Conservation (phyloP, 345 rosid genomes). For the Streptanthus diversifolius region DNA sequence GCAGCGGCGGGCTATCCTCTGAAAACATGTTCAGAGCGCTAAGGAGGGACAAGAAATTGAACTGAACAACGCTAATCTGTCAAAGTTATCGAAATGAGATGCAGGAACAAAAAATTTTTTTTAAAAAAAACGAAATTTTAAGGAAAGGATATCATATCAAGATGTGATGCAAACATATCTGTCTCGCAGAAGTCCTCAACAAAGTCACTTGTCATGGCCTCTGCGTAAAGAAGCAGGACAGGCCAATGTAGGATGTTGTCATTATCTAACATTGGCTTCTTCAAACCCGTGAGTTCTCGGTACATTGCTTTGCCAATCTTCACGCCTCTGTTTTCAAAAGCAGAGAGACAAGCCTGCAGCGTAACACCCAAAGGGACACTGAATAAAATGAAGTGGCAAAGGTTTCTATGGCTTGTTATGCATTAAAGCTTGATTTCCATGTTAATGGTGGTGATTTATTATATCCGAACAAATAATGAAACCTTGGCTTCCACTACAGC, state of each 20-base stretch:
- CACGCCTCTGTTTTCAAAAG: conserved; percentile 59
- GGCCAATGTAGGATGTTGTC: conserved; percentile 86
- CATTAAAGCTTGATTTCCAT: background rate
- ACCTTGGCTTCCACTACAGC: conserved; percentile 73
- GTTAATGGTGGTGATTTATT: background rate
- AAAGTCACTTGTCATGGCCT: conserved; percentile 89
- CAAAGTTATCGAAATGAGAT: background rate
- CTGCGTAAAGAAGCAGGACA: conserved; percentile 79
- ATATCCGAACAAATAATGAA: conserved; percentile 14
- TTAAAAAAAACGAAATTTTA: background rate
- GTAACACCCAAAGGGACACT: background rate
- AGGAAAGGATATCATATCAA: conserved; percentile 79
- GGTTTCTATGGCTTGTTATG: background rate
- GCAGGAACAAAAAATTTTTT: background rate
- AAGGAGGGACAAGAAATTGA: conserved; percentile 43
- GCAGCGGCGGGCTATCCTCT: conserved; percentile 61
- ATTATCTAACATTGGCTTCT: conserved; percentile 68
- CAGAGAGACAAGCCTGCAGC: conserved; percentile 61
- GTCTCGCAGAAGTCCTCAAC: conserved; percentile 85
- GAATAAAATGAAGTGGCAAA: background rate
- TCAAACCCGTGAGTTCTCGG: conserved; percentile 69
- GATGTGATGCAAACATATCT: conserved; percentile 76
- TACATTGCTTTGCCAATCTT: conserved; percentile 78
- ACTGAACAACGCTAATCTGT: background rate
- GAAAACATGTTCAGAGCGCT: conserved; percentile 71